These are phyloP conservation scores for Phytophthora sp. DNA, from an alignment of 352 stramenopile species.

Conservation along the genomic window DNA sequence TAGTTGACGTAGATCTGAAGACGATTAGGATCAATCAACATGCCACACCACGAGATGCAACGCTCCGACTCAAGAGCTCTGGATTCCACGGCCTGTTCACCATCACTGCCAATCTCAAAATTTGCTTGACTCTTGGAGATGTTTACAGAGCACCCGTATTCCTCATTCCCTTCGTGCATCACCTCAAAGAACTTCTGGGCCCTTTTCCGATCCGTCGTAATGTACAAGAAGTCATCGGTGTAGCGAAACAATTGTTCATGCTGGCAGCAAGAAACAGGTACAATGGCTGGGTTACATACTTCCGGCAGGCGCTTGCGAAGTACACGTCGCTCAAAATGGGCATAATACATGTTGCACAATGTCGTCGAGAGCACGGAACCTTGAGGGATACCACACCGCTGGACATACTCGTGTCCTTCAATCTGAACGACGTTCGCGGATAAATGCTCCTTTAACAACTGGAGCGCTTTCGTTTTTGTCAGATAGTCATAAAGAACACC, in stretches of 20 bases:
- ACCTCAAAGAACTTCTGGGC: conserved; percentile 57
- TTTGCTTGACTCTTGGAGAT: conserved; percentile 70
- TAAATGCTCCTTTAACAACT: conserved; percentile 72
- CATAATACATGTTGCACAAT: conserved; percentile 85
- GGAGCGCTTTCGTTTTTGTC: conserved; percentile 50
- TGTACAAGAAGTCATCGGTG: conserved; percentile 82
- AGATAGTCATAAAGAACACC: conserved; percentile 84
- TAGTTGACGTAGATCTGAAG: conserved; percentile 83
- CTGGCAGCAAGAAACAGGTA: conserved; percentile 35
- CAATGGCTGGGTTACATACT: conserved; percentile 16
- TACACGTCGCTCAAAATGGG: conserved; percentile 72
- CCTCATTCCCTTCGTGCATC: conserved; percentile 66
- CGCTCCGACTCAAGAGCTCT: conserved; percentile 3
- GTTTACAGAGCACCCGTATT: conserved; percentile 77
- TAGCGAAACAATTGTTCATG: conserved; percentile 78
- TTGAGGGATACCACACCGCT: conserved; percentile 76
- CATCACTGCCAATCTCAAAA: conserved; percentile 34
- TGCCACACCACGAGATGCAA: conserved; percentile 67
- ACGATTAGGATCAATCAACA: conserved; percentile 59
- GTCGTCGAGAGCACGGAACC: conserved; percentile 84
- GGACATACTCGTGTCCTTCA: conserved; percentile 54
- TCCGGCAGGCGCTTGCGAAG: conserved; percentile 51
- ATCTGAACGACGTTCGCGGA: conserved; percentile 62
- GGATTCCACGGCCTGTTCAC: conserved; percentile 25
- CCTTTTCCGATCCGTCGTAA: conserved; percentile 58